These are phyloP conservation scores for Phytophthora citricola DNA, from an alignment of 352 stramenopile genomes.

Conservation along the genomic window DNA sequence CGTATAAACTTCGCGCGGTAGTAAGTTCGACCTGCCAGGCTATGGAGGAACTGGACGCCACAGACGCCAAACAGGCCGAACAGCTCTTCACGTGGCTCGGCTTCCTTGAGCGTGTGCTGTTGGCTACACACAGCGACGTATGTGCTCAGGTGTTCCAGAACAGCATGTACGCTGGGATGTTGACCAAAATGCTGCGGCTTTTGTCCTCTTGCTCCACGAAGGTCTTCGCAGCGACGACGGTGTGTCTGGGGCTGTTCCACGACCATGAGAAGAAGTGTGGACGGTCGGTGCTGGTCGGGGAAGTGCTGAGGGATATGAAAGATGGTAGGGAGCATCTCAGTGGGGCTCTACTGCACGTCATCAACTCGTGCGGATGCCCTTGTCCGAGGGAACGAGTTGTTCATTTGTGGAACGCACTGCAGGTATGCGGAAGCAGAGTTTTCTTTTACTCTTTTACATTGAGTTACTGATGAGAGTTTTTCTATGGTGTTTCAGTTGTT, in stretches of 20 bases:
- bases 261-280: slow-evolving; percentile 48
- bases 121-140: slow-evolving; percentile 45
- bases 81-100: slow-evolving; percentile 68
- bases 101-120: slow-evolving; percentile 65
- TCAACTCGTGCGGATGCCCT: slow-evolving; percentile 83
- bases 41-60: slow-evolving; percentile 63
- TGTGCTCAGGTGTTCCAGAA: slow-evolving; percentile 52
- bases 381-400: slow-evolving; percentile 44
- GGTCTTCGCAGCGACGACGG: slow-evolving; percentile 67
- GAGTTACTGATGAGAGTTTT: not conserved
- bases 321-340: slow-evolving; percentile 70
- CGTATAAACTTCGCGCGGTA: slow-evolving; percentile 66
- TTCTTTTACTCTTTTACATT: not conserved
- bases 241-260: slow-evolving; percentile 68
- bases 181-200: slow-evolving; percentile 69
- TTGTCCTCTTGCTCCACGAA: slow-evolving; percentile 64
- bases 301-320: slow-evolving; percentile 55
- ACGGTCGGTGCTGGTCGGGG: slow-evolving; percentile 50
- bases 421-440: slow-evolving; percentile 37
- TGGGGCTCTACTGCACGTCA: slow-evolving; percentile 75
- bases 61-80: slow-evolving; percentile 43
- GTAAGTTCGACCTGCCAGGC: slow-evolving; percentile 78
- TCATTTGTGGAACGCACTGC: slow-evolving; percentile 60
- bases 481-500: slow-evolving; percentile 51
- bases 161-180: slow-evolving; percentile 67